Conservation (phyloP, 1,139 yeast genomes). For the Pneumocystis murina region DNA sequence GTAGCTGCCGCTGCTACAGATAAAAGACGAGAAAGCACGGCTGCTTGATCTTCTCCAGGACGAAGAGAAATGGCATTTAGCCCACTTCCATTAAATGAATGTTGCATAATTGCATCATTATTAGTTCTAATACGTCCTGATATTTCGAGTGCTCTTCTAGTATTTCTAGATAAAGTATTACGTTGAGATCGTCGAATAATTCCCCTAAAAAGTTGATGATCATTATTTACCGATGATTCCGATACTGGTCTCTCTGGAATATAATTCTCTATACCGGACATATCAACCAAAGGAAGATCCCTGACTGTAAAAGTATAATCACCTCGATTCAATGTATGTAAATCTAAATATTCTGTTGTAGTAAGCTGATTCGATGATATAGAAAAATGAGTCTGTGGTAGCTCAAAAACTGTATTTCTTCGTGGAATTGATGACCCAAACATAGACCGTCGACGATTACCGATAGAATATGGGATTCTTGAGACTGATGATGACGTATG, state of each 20-base stretch:
- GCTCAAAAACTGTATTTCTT: neutral
- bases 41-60: slow-evolving; percentile 27
- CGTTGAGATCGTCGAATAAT: slow-evolving; percentile 1
- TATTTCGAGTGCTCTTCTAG: neutral
- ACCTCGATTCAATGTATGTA: neutral
- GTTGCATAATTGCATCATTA: neutral
- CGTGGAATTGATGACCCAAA: neutral
- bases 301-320: neutral
- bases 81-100: neutral
- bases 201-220: neutral
- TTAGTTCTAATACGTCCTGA: neutral
- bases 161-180: neutral
- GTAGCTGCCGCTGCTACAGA: slow-evolving; percentile 37
- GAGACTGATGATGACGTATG: neutral
- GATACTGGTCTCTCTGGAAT: neutral
- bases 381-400: neutral
- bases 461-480: neutral
- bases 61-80: slow-evolving; percentile 1
- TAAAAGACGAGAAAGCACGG: slow-evolving; percentile 31
- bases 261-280: neutral
- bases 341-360: neutral
- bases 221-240: neutral
- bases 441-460: neutral
- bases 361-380: neutral
- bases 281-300: neutral